Conservation (phyloP, 768 basidiomycete genomes). For the Sporobolomyces phaffii region DNA sequence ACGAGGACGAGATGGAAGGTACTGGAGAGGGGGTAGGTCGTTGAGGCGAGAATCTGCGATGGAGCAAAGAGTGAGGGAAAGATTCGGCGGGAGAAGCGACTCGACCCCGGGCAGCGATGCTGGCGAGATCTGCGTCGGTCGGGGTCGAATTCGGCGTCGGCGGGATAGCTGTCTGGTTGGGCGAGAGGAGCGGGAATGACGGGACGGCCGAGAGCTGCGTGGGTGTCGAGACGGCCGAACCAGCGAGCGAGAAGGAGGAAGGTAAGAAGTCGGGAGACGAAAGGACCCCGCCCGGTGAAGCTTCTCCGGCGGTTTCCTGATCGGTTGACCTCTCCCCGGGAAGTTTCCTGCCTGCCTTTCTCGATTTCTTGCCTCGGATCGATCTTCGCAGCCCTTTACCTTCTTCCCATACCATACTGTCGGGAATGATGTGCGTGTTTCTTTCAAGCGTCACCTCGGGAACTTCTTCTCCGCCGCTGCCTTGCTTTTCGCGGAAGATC, state of each 20-base stretch:
- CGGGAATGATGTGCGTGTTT: conserved; percentile 92
- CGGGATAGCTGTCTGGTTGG: not conserved
- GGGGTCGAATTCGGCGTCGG: conserved; percentile 38
- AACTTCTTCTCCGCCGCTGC: conserved; percentile 54
- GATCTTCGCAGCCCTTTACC: conserved; percentile 39
- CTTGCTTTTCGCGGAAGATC: conserved; percentile 43
- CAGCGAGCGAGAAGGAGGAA: conserved; percentile 26
- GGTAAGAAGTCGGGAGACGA: conserved; percentile 36
- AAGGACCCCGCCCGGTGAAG: conserved; percentile 19
- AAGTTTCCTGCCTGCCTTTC: conserved; percentile 8
- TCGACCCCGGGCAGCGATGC: not conserved
- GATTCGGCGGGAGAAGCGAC: conserved; percentile 18
- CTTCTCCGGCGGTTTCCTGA: conserved; percentile 14
- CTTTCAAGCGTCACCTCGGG: conserved; percentile 89
- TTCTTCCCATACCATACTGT: conserved; percentile 64
- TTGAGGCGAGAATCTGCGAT: conserved; percentile 20
- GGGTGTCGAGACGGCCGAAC: conserved; percentile 12
- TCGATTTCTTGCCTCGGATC: conserved; percentile 8
- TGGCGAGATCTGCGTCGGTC: conserved; percentile 6
- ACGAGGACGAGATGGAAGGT: not conserved
- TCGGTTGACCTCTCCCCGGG: conserved; percentile 23
- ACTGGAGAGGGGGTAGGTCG: conserved; percentile 5
- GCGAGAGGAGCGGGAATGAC: conserved; percentile 13
- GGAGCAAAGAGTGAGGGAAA: conserved; percentile 8
- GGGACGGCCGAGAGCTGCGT: conserved; percentile 21